Evolutionary conservation across 2,329 filamentous ascomycete genomes (phyloP).

Genomic region (Colletotrichum zoysiae): DNA sequence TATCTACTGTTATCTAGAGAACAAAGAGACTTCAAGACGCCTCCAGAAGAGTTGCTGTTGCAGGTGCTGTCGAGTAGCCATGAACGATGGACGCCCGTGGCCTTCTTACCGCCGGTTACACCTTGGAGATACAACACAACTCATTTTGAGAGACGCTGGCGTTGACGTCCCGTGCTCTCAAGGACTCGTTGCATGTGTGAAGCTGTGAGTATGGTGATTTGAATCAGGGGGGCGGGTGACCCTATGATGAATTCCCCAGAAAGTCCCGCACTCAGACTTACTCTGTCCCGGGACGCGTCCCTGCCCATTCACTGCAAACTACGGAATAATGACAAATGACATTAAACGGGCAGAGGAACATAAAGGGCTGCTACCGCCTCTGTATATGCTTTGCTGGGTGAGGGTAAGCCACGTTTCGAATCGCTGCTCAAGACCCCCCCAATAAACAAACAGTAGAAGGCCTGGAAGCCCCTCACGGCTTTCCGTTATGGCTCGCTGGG

Average conservation of each 20-base stretch:
- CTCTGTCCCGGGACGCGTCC: background rate
- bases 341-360: background rate
- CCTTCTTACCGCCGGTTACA: too few species aligned
- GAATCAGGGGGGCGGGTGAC: background rate
- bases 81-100: too few species aligned
- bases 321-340: background rate
- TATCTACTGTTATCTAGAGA: background rate
- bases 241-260: too few species aligned
- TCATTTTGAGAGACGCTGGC: too few species aligned
- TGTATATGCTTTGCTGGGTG: background rate
- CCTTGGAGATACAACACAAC: too few species aligned
- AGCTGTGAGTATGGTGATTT: background rate
- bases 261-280: background rate
- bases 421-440: background rate
- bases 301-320: background rate
- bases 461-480: background rate
- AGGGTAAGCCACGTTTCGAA: background rate
- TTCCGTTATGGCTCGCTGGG: too few species aligned
- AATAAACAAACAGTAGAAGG: background rate
- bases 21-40: background rate
- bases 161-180: too few species aligned
- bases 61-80: too few species aligned
- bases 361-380: background rate
- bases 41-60: background rate
- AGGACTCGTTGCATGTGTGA: background rate